Conservation (phyloP, 345 rosid species). For the Nephelium lappaceum region DNA sequence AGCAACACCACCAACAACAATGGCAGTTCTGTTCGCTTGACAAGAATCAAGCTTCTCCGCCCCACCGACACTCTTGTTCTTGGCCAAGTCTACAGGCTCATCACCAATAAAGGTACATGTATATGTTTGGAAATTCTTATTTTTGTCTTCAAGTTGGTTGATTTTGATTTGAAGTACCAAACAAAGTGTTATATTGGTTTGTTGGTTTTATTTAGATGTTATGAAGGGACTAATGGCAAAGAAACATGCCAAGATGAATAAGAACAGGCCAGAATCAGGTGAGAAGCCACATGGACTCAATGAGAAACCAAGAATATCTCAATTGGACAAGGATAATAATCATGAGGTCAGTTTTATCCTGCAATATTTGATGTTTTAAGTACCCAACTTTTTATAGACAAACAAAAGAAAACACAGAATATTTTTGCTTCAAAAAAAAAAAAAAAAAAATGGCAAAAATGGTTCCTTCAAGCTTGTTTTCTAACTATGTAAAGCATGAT, state of each 20-base stretch:
- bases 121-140: not conserved
- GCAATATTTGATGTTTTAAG: no score
- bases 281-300: conserved; percentile 26
- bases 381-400: no score
- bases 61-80: conserved; percentile 78
- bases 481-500: not conserved
- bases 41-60: conserved; percentile 90
- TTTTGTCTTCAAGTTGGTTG: not conserved
- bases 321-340: conserved; percentile 35
- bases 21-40: conserved; percentile 57
- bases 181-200: not conserved
- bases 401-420: no score
- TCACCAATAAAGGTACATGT: conserved; percentile 65
- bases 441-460: no score
- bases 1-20: not conserved
- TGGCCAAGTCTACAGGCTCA: conserved; percentile 85
- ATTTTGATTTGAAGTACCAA: conserved; percentile 15
- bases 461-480: not conserved
- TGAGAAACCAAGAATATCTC: conserved; percentile 41
- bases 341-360: conserved; percentile 36
- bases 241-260: conserved; percentile 64
- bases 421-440: no score
- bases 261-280: conserved; percentile 33
- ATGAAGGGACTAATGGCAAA: conserved; percentile 76
- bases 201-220: conserved; percentile 55